Percentiles rank a stretch among this genome's conserved stretches.
Evolutionary conservation across 441 rosid genomes (phyloP).

Genomic region (Erodium texanum): DNA sequence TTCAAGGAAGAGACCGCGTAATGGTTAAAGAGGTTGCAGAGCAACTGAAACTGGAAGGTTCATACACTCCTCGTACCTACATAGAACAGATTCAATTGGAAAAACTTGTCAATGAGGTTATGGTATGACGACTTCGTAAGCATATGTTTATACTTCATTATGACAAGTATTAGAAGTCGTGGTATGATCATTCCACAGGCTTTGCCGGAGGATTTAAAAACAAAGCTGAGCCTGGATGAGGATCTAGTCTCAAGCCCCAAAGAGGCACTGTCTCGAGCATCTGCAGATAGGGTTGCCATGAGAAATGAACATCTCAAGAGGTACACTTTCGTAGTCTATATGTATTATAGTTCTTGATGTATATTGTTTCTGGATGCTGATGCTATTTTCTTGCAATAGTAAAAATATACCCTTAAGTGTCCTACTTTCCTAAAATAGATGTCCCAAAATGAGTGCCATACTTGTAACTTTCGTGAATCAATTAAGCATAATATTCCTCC

Average conservation of each 20-base stretch:
- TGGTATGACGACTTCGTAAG: constrained; percentile 46
- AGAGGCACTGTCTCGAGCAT: constrained; percentile 60
- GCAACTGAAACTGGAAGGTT: constrained; percentile 84
- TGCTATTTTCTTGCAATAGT: too few relatives aligned
- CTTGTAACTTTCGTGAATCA: too few relatives aligned
- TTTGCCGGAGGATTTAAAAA: constrained; percentile 78
- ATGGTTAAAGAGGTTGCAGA: constrained; percentile 56
- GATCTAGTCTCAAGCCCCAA: constrained; percentile 77
- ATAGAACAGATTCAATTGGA: constrained; percentile 94
- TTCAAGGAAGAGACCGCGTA: constrained; percentile 87
- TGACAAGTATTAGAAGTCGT: not conserved
- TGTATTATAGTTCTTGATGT: too few relatives aligned
- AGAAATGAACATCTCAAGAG: constrained; percentile 63
- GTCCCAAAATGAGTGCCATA: too few relatives aligned
- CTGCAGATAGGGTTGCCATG: constrained; percentile 62
- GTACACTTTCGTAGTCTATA: constrained; percentile 23
- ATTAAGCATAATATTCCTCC: too few relatives aligned
- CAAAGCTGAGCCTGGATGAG: constrained; percentile 74
- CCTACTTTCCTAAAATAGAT: too few relatives aligned
- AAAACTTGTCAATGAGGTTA: constrained; percentile 77
- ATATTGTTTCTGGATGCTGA: too few relatives aligned
- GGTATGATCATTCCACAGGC: constrained; percentile 46
- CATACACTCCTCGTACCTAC: constrained; percentile 79
- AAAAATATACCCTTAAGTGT: too few relatives aligned
- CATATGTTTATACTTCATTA: constrained; percentile 5